Evolutionary conservation across 495 filamentous ascomycete species (phyloP), one percentile per base, ranked within the genome.

Genomic region (Penicillium psychrofluorescens): DNA sequence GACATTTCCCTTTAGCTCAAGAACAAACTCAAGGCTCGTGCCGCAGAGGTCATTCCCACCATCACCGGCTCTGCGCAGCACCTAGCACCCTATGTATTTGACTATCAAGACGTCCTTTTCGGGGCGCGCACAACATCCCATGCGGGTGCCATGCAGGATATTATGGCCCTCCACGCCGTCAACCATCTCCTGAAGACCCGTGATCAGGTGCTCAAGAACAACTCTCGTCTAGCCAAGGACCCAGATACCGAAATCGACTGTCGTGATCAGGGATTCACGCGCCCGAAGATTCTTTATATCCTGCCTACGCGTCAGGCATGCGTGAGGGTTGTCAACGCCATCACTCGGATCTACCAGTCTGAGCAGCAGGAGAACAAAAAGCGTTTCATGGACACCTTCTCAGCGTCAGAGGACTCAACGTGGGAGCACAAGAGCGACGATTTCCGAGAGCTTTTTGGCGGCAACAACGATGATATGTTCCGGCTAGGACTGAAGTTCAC

Each of bases 391-490:
- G 89, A 95, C 14, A 74, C 75, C 13, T 98, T 87, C 65, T 71
- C 80, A 6, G 66, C 81, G 14, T 72, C 77, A 13, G 74, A 81
- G 15, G 78, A 83, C 41, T 74, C 80, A n/a, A 58, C 70, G 28
- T 81, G 80, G 38, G 71, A 77, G 32, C 77, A 85, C 61, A 90
- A 89, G 61, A 84, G 90, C 1, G 83, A 80, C 4, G 92, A 95
- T 61, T 96, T 95, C 66, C 76, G 76, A 10, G 92, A 95, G 40
- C 75, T 98, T 2, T 98, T 98, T 51, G 80, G 75, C 37, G 92
- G 92, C 35, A 96, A 95, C 63, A 88, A 95, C 57, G 91, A 97
- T 51, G 92, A 97, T 66, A 88, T 91, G 77, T 98, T 96, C 74
- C 78, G 90, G 13, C 63, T 97, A 1, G 92, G 91, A 27, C 53